Conservation (phyloP, 2,329 filamentous ascomycete species). For the Fonsecaea monophora region DNA sequence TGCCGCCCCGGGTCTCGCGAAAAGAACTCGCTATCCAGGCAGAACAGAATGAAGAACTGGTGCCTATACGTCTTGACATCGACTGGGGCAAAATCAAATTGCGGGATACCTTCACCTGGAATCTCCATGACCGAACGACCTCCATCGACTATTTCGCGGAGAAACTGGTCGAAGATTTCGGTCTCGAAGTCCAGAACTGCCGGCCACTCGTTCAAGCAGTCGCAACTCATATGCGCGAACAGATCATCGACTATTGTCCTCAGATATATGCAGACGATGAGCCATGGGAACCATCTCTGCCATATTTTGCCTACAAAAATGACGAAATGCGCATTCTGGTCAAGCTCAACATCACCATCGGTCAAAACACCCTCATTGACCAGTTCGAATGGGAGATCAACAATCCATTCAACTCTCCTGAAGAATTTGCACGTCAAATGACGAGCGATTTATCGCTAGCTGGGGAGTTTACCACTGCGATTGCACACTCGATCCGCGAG, state of each 20-base stretch:
- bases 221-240: conserved; percentile 77
- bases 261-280: conserved; percentile 90
- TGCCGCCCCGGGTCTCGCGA: conserved; percentile 73
- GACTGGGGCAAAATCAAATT: conserved; percentile 95
- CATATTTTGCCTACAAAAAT: conserved; percentile 95
- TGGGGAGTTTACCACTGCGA: conserved; percentile 95
- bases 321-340: conserved; percentile 97
- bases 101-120: conserved; percentile 98
- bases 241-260: conserved; percentile 91
- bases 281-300: conserved; percentile 83
- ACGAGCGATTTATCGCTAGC: conserved; percentile 86
- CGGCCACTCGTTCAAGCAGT: conserved; percentile 67
- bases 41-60: conserved; percentile 87
- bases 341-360: conserved; percentile 97
- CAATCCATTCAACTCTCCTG: conserved; percentile 88
- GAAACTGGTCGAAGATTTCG: conserved; percentile 85
- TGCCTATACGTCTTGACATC: conserved; percentile 89
- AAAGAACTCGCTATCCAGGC: conserved; percentile 85
- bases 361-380: conserved; percentile 89
- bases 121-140: conserved; percentile 87
- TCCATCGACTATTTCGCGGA: conserved; percentile 82
- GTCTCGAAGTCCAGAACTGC: conserved; percentile 72
- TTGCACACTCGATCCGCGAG: conserved; percentile 96
- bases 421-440: conserved; percentile 92
- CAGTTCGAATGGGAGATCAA: conserved; percentile 99